A percentile compares a stretch with the other conserved stretches of the same genome.
These are phyloP conservation scores for Butyriboletus loyo DNA, from an alignment of 768 basidiomycete genomes.

Conservation along the genomic window DNA sequence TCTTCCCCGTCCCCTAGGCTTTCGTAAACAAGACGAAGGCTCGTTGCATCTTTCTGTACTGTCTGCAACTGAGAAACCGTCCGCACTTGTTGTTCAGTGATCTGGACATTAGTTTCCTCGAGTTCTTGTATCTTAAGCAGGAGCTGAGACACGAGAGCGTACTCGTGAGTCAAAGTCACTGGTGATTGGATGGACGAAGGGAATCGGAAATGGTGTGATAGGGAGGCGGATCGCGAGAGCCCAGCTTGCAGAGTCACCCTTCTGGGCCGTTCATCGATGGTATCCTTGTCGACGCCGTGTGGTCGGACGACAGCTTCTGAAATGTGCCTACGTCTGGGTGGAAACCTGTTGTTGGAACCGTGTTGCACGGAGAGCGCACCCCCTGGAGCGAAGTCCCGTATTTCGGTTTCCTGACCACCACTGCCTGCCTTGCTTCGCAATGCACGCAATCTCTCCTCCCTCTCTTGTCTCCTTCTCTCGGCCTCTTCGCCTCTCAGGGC, in stretches of 20 bases:
- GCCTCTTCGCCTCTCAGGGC: slow-evolving; percentile 29
- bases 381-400: slow-evolving; percentile 63
- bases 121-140: slow-evolving; percentile 73
- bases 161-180: slow-evolving; percentile 35
- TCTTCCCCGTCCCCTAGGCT: slow-evolving; percentile 55
- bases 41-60: slow-evolving; percentile 70
- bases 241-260: slow-evolving; percentile 18
- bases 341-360: slow-evolving; percentile 17
- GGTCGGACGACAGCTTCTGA: slow-evolving; percentile 24
- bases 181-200: slow-evolving; percentile 10
- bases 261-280: slow-evolving; percentile 14
- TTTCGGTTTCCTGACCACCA: slow-evolving; percentile 31
- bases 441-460: slow-evolving; percentile 53
- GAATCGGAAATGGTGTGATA: slow-evolving; percentile 20
- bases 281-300: slow-evolving; percentile 5
- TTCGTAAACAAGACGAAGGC: slow-evolving; percentile 69
- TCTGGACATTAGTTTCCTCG: slow-evolving; percentile 67
- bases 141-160: slow-evolving; percentile 64
- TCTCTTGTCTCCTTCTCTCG: slow-evolving; percentile 30
- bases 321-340: slow-evolving; percentile 27
- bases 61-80: slow-evolving; percentile 61
- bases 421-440: slow-evolving; percentile 42
- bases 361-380: slow-evolving; percentile 36
- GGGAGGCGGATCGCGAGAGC: slow-evolving; percentile 25
- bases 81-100: slow-evolving; percentile 60